Percentiles rank a stretch among this genome's conserved stretches.
Evolutionary conservation across 78 protist genomes (phyloP).

Genomic region (Dictyostelium intermedium): DNA sequence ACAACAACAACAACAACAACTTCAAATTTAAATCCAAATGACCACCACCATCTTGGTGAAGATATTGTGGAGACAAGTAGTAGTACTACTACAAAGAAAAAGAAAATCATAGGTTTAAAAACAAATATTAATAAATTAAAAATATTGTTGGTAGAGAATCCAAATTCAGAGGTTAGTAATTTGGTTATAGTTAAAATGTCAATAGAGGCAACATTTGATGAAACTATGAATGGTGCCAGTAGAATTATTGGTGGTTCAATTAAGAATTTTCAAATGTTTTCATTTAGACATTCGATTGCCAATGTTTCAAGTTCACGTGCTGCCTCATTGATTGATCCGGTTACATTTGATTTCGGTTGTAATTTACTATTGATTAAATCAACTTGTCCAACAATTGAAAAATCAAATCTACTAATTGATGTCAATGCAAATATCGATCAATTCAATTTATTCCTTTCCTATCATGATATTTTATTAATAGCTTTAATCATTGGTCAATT

Average conservation of each 20-base stretch:
- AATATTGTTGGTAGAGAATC: slow-evolving; percentile 51
- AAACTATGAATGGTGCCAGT: slow-evolving; percentile 11
- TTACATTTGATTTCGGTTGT: slow-evolving; percentile 4
- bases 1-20: not conserved
- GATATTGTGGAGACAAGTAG: not conserved
- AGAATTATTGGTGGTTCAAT: not conserved
- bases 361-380: slow-evolving; percentile 13
- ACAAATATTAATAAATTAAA: slow-evolving; percentile 32
- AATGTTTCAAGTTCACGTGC: slow-evolving; percentile 31
- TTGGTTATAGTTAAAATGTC: slow-evolving; percentile 43
- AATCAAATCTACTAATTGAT: slow-evolving; percentile 13
- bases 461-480: slow-evolving; percentile 48
- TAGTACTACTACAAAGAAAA: not conserved
- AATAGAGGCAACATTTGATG: not conserved
- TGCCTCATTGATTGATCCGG: slow-evolving; percentile 62
- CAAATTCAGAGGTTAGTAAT: not conserved
- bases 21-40: not conserved
- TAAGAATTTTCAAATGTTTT: slow-evolving; percentile 24
- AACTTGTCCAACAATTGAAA: not conserved
- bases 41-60: not conserved
- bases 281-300: slow-evolving; percentile 46
- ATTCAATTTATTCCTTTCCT: slow-evolving; percentile 38
- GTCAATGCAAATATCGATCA: not conserved
- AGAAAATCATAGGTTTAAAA: not conserved
- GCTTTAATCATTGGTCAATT: slow-evolving; percentile 47